Base-by-base conservation (phyloP, 2,329 filamentous ascomycete species). In the Immersiporthe knoxdaviesiana region DNA sequence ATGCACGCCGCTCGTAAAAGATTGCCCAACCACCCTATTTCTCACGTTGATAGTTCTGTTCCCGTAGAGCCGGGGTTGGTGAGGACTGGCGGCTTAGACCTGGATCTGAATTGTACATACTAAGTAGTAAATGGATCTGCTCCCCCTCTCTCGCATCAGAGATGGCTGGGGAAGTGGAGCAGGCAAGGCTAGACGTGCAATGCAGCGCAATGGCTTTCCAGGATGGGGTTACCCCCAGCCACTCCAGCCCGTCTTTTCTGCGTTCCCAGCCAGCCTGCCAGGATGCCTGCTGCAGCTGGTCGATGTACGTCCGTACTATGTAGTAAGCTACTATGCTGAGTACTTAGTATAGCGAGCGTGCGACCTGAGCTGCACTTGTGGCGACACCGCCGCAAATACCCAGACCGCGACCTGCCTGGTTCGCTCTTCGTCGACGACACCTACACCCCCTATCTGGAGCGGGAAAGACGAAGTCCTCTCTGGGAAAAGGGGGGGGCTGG, bases 221-320 rank as follows among this genome's bases (percentile, higher is more conserved):
- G 37, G 63, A 66, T 63, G 44, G 35, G 47, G 47, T 71, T 47
- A 14, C 59, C 68, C 73, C 74, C 74, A 75, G 69, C 74, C 75
- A 73, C 72, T 69, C 54, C 63, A 65, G 63, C 63, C 63, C 63
- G 63, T 58, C 63, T 27, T 56, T 58, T 58, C 30, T 70, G 69
- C 69, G 64, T 47, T 58, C 60, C 60, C 47, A 61, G n/a, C 66
- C 60, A 30, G 52, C 21, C 44, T 47, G 44, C 44, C 44, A 47
- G 50, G 70, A 71, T 69, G 54, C 62, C 44, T 37, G 69, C 27
- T 60, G 70, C 70, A 66, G 61, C 61, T 44, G 37, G 67, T 66
- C 37, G 37, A 39, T 39, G 35, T 35, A 39, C 37, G 35, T 35
- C 4, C 8, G 35, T 35, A 35, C 35, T 35, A 35, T 4, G 35